Base-by-base conservation (phyloP, 2,329 filamentous ascomycete genomes). In the Coniochaeta hoffmannii region DNA sequence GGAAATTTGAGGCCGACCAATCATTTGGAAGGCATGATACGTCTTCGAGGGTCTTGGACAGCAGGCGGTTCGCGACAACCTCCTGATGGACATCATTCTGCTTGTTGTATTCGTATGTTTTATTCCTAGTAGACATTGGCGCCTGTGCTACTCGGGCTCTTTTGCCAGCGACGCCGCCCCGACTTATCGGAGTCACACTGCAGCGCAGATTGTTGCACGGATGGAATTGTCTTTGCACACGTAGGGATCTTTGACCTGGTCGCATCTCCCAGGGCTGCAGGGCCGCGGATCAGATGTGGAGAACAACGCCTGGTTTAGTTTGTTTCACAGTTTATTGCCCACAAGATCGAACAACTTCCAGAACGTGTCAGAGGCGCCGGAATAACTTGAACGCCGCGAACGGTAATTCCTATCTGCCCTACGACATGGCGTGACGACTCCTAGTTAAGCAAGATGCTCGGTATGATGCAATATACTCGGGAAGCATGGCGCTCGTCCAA, bases 161-260 rank as follows among this genome's bases (percentile, higher is more conserved):
- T 12, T 11, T 10, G n/a, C 36, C 7, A 32, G 30, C 7, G n/a
- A n/a, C n/a, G n/a, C n/a, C n/a, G n/a, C n/a, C n/a, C n/a, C n/a
- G n/a, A n/a, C n/a, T 41, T 22, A 11, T 15, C 36, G 36, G 36
- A 22, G 22, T 41, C 41, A 46, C 22, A 46, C 41, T 46, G 41
- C 41, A 46, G 2, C n/a, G 41, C 15, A 46, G 41, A 46, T 46
- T 46, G 41, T 46, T 28, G 41, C 41, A 46, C 41, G 15, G 41
- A 46, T 46, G 41, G 41, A 46, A 46, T 26, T 28, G 41, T 46
- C 41, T 46, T 46, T 46, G 41, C 41, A 46, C 41, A 46, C 22
- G 41, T 28, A 46, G 41, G 41, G 41, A 46, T 46, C 41, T 8
- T 32, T 12, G 12, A 32, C 30, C 7, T 41, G 36, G 34, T 12